A percentile compares a stretch with the other conserved stretches of the same genome.
phyloP scores from a whole-genome alignment of 2,329 filamentous ascomycete genomes.

The Botryosphaeria agaves region DNA sequence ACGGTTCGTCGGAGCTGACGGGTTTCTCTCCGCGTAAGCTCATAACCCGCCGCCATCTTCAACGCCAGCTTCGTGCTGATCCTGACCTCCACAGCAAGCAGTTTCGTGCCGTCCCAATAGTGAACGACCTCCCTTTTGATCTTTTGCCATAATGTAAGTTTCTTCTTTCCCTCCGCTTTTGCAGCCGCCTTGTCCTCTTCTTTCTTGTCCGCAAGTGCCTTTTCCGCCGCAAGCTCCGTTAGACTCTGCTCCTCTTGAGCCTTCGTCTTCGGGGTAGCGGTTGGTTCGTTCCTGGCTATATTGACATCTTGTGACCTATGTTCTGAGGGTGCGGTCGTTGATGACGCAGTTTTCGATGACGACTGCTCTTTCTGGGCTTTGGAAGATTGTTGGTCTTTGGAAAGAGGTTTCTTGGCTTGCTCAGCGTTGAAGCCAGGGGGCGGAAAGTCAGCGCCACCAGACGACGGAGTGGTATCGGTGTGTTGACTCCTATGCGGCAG shows the following conservation, averaged over 20 bases:
- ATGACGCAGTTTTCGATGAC: slow-evolving; percentile 2
- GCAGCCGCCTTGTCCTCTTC: slow-evolving; percentile 38
- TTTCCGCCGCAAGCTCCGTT: slow-evolving; percentile 45
- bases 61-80: slow-evolving; percentile 83
- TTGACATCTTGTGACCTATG: slow-evolving; percentile 8
- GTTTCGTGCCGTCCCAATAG: slow-evolving; percentile 97
- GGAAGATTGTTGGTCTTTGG: slow-evolving; percentile 33
- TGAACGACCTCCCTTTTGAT: slow-evolving; percentile 87
- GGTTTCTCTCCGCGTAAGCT: slow-evolving; percentile 84
- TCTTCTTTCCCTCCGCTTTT: slow-evolving; percentile 59
- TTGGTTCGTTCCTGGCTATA: slow-evolving; percentile 21
- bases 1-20: slow-evolving; percentile 81
- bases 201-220: slow-evolving; percentile 29
- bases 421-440: slow-evolving; percentile 86
- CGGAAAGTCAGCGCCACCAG: slow-evolving; percentile 37
- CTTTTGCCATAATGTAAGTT: slow-evolving; percentile 76
- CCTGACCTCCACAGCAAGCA: slow-evolving; percentile 77
- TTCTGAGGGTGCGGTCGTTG: background rate
- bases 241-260: slow-evolving; percentile 33
- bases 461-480: slow-evolving; percentile 38
- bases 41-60: slow-evolving; percentile 97
- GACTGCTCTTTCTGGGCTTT: slow-evolving; percentile 11
- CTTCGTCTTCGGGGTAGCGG: slow-evolving; percentile 27
- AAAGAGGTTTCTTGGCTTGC: slow-evolving; percentile 69
- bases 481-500: slow-evolving; percentile 35